Base-by-base conservation (phyloP, 495 filamentous ascomycete genomes). In the Tuber brumale region DNA sequence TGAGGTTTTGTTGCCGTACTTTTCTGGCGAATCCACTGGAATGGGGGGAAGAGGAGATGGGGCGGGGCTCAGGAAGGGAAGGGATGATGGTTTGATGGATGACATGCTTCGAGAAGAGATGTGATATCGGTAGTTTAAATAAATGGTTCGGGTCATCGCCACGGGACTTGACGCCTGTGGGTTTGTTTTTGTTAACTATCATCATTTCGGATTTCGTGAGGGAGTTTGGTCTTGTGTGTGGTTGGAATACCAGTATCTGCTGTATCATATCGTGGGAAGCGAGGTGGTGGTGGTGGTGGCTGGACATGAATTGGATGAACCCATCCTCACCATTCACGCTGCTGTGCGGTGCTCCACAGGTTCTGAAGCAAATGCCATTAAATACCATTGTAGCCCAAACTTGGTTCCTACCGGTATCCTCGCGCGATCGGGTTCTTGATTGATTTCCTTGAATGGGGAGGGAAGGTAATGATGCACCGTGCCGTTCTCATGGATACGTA, bases 81-180 rank as follows among this genome's bases (percentile, higher is more conserved):
- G 46, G 51, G 51, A 23, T 51, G 46, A 51, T 51, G n/a, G 51
- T 12, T 12, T 12, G 57, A 35, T 66, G 57, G 57, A 66, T 66
- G 57, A 66, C 57, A 66, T 66, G 57, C 57, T 66, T 66, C 57
- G 57, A 66, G 57, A 66, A 66, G 57, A 66, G 57, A 66, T 66
- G 57, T 66, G 57, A 66, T 66, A 66, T 66, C 57, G 57, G 57
- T 66, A 66, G 57, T 66, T 66, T 35, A 35, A 66, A 66, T 66
- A 35, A 66, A 66, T 66, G 57, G 57, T 35, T 35, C 57, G 9
- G 23, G 57, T 35, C 16, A 31, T 66, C 57, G 14, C 57, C 57
- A 66, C 57, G 57, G 57, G 57, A 66, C 57, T 18, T 66, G 57
- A 35, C 57, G 14, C 57, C 31, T 66, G 14, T 35, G 57, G 12